phyloP scores from a whole-genome alignment of 2,329 filamentous ascomycete genomes.

The Chaetomiaceae sp. region DNA sequence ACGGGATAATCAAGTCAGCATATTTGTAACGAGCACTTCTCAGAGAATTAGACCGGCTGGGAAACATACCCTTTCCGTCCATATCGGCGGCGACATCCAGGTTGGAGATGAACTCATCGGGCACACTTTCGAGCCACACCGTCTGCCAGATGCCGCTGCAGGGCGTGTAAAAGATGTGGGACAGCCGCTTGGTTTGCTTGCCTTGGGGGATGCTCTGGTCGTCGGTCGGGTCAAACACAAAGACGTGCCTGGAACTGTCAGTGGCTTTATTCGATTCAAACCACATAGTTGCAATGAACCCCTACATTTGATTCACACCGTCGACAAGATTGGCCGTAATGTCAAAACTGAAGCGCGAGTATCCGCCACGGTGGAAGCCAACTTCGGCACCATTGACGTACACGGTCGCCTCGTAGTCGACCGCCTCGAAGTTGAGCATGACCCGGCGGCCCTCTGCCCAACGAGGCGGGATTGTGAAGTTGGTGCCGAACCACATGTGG shows the following conservation, averaged over 20 bases:
- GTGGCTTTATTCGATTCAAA: not conserved
- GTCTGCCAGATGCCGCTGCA: constrained; percentile 72
- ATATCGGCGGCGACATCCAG: constrained; percentile 57
- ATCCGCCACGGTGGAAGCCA: constrained; percentile 55
- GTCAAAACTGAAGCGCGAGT: constrained; percentile 58
- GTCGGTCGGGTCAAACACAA: constrained; percentile 66
- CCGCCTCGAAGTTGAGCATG: constrained; percentile 54
- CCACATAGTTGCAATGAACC: too few relatives aligned
- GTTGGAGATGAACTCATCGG: constrained; percentile 51
- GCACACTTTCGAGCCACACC: constrained; percentile 66
- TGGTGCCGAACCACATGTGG: constrained; percentile 48
- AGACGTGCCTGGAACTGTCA: constrained; percentile 47
- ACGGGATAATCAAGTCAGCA: not conserved
- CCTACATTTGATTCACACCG: constrained; percentile 52
- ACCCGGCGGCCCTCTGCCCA: constrained; percentile 42
- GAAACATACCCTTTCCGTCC: constrained; percentile 45
- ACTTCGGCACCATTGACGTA: constrained; percentile 54
- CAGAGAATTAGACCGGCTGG: not conserved
- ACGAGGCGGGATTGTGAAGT: constrained; percentile 44
- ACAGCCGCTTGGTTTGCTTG: constrained; percentile 55
- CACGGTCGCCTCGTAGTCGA: constrained; percentile 54
- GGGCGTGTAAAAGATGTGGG: constrained; percentile 66
- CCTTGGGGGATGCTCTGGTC: constrained; percentile 58
- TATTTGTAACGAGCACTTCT: not conserved
- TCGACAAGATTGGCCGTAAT: constrained; percentile 45